Conservation (phyloP, 2,329 filamentous ascomycete genomes). For the Aspergillus udagawae region DNA sequence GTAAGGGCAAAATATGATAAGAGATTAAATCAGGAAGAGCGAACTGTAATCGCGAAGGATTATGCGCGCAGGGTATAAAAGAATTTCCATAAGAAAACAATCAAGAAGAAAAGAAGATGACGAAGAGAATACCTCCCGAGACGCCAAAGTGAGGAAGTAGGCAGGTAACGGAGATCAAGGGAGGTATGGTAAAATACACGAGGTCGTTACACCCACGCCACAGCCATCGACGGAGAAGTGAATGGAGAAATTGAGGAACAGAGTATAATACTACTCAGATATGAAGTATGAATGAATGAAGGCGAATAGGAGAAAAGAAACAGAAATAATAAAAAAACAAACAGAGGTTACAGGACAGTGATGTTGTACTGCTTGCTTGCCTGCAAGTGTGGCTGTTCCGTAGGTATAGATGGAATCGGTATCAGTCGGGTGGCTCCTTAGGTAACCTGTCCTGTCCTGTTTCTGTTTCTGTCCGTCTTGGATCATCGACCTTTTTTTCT, state of each 20-base stretch:
- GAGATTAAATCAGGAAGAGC: conserved; percentile 1
- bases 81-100: conserved; percentile 3
- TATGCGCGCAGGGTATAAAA: background rate
- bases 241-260: background rate
- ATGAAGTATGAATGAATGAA: background rate
- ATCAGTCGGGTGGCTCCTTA: background rate
- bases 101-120: background rate
- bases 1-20: conserved; percentile 18
- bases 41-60: background rate
- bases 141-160: conserved; percentile 1
- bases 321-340: background rate
- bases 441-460: background rate
- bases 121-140: conserved; percentile 1
- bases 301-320: background rate
- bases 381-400: background rate
- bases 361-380: background rate
- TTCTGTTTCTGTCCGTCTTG: background rate
- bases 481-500: conserved; percentile 2
- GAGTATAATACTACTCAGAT: background rate
- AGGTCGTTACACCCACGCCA: conserved; percentile 16
- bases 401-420: background rate
- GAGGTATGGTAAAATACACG: conserved; percentile 15
- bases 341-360: background rate
- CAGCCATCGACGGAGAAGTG: conserved; percentile 14
- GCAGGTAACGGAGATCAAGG: background rate